Evolutionary conservation across 805 yeast species (phyloP), one percentile per base, ranked within the genome.

Genomic region (Saturnispora diversa): DNA sequence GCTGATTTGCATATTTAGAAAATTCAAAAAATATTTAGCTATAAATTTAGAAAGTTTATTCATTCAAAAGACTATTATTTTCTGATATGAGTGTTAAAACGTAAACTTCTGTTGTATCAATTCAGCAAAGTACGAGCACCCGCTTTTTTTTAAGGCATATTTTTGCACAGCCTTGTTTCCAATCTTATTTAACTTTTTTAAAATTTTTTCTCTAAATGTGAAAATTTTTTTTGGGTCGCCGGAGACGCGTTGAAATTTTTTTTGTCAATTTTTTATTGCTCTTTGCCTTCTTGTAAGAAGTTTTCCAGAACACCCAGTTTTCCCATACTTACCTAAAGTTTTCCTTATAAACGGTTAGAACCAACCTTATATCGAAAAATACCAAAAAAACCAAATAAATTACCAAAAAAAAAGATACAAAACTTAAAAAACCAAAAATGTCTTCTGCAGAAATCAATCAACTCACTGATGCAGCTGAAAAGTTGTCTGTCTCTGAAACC

Each of bases 381-480:
- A 49, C 46, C 27, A 29, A 11, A 37, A 24, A 26, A 40, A 32
- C 36, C 23, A 38, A 40, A n/a, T n/a, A n/a, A 41, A 37, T 29
- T 30, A 40, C 38, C 28, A 37, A 40, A 29, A 32, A 26, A 36
- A 33, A 39, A 31, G 22, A 28, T 31, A 45, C 44, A 50, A 50
- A 47, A 45, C 50, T 16, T 23, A 39, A 39, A 40, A 43, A 46
- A 38, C 23, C 27, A 37, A 48, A 35, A 37, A 60, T 59, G 63
- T 59, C 63, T 39, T 52, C 64, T 43, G 50, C 63, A 37, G 62
- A 60, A 42, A 50, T 57, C 39, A 55, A 60, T 48, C 59, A 59
- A 51, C 45, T 60, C 31, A 49, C 63, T 37, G 62, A 58, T 44
- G 59, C 58, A 33, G 48, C 60, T 44, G 63, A 56, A 47, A 60